phyloP scores from a whole-genome alignment of 2,329 filamentous ascomycete species.

The Cladosporium sp. region DNA sequence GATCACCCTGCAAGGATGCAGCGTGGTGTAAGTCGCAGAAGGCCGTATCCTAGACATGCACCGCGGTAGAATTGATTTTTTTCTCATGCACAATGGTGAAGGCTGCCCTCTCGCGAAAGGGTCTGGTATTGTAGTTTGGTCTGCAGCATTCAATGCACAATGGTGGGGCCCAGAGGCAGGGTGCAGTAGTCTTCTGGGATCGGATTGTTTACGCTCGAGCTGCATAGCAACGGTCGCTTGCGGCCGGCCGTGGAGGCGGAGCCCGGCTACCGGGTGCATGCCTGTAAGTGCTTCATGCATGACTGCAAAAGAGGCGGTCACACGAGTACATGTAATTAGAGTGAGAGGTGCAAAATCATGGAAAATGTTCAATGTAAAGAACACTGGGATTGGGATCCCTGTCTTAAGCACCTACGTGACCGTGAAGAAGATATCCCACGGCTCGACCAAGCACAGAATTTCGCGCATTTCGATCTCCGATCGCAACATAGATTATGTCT shows the following conservation, averaged over 20 bases:
- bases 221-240: constrained; percentile 1
- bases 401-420: background rate
- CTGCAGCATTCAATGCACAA: constrained; percentile 8
- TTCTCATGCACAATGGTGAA: constrained; percentile 1
- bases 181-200: constrained; percentile 1
- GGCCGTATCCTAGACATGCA: background rate
- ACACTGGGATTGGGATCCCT: background rate
- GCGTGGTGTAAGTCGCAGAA: constrained; percentile 1
- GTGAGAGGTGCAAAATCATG: background rate
- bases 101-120: background rate
- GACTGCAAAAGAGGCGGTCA: background rate
- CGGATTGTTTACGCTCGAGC: constrained; percentile 6
- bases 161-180: constrained; percentile 6
- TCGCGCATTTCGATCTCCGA: background rate
- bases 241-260: constrained; percentile 1
- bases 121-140: background rate
- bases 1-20: background rate
- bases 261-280: constrained; percentile 1
- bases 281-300: background rate
- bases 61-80: background rate
- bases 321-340: background rate
- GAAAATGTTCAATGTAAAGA: background rate
- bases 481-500: background rate
- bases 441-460: background rate
- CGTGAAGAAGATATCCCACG: constrained; percentile 1